These are phyloP conservation scores for Wickerhamomyces sydowiorum DNA, from an alignment of 805 yeast species.

Conservation along the genomic window DNA sequence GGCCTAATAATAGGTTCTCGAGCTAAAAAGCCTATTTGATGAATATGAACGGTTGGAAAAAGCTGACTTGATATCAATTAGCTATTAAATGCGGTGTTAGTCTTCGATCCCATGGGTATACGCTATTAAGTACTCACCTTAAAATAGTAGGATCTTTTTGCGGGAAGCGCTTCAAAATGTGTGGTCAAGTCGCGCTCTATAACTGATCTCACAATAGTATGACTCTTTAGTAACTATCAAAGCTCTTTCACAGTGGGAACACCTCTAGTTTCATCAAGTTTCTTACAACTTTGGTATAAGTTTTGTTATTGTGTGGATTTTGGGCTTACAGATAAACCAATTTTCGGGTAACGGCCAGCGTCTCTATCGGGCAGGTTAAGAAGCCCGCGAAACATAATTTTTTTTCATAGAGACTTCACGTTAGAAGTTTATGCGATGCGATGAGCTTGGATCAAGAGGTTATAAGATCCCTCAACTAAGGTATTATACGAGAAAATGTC, in stretches of 20 bases:
- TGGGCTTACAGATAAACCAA: neutral
- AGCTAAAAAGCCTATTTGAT: neutral
- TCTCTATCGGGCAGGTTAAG: neutral
- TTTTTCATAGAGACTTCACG: neutral
- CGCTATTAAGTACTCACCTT: neutral
- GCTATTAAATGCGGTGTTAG: neutral
- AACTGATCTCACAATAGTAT: too few species aligned
- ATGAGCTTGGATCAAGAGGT: neutral
- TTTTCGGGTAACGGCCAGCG: neutral
- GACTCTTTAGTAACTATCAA: too few species aligned
- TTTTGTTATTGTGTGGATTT: neutral
- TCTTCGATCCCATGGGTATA: neutral
- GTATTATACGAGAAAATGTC: conserved; percentile 17
- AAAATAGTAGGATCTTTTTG: too few species aligned
- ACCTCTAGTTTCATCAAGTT: too few species aligned
- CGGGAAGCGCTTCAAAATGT: too few species aligned
- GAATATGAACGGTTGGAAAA: neutral
- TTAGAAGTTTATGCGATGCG: neutral
- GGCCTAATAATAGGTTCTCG: neutral
- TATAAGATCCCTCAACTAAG: too few species aligned
- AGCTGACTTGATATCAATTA: neutral
- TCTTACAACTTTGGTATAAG: neutral
- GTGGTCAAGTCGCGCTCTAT: too few species aligned
- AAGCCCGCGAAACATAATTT: too few species aligned
- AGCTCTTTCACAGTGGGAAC: too few species aligned